Evolutionary conservation across 2,329 filamentous ascomycete species (phyloP), one percentile per base, ranked within the genome.

Genomic region (Metarhizium anisopliae): DNA sequence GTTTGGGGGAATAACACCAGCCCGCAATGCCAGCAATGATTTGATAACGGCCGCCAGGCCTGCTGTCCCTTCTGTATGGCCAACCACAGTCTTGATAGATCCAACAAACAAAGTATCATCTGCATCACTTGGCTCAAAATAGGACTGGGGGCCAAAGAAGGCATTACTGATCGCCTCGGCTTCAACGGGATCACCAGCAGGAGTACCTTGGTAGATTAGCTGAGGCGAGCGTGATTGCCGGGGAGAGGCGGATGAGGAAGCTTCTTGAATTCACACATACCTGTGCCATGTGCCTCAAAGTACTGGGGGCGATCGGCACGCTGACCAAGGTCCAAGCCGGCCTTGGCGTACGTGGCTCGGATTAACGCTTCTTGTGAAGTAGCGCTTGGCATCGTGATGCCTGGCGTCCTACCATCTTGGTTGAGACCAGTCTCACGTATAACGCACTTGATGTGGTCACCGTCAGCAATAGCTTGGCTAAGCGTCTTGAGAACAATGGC

Each of bases 401-500:
- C 74, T 3, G n/a, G 56, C 1, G 72, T 75, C 1, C 64, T 60
- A 4, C 77, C 77, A 55, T 79, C 75, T 30, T 69, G 59, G 55
- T 73, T 75, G 14, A 69, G 57, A 3, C 61, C 67, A 1, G 67
- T 70, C 6, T 60, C 68, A 4, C 69, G 66, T 50, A 76, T 66
- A 13, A 73, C 59, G 25, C 62, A 64, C 42, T 68, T 58, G 30
- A 74, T 67, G 0, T 63, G 65, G 59, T 80, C 73, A 5, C 72
- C 71, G 53, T 76, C 75, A 11, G 61, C 58, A 2, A 78, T 49
- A 0, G 77, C 77, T 51, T 71, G 66, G 4, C 66, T 63, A 0
- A 80, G 64, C 0, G 65, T 68, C 63, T 80, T 81, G 4, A 81
- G 56, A 1, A 79, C 58, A 3, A 81, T 54, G 14, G 70, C 64